Conservation (phyloP, 164 flowering plant species). For the Cinnamomum micranthum region DNA sequence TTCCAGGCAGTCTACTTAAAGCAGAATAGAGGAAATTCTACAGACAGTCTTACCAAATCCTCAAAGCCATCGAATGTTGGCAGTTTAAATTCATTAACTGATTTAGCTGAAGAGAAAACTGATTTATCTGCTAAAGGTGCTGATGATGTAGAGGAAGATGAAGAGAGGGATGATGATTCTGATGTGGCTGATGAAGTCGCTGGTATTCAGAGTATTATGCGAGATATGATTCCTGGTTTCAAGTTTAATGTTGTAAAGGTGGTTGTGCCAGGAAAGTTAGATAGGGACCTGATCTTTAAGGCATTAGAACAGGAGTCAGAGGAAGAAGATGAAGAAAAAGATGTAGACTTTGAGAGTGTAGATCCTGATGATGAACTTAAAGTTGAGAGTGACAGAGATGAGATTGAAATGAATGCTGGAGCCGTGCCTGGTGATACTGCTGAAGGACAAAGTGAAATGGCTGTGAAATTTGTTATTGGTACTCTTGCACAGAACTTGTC, state of each 20-base stretch:
- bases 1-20: constrained; percentile 86
- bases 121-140: constrained; percentile 31
- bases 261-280: constrained; percentile 58
- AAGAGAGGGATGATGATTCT: constrained; percentile 22
- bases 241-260: constrained; percentile 76
- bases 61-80: constrained; percentile 29
- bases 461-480: constrained; percentile 65
- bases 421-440: constrained; percentile 23
- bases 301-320: constrained; percentile 74
- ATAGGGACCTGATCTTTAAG: constrained; percentile 61
- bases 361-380: constrained; percentile 48
- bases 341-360: constrained; percentile 38
- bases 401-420: constrained; percentile 39
- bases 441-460: constrained; percentile 45
- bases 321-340: constrained; percentile 66
- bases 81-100: constrained; percentile 31
- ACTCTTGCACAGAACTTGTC: constrained; percentile 52
- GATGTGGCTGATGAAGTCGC: constrained; percentile 37
- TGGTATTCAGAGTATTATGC: constrained; percentile 57
- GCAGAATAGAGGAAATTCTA: constrained; percentile 30
- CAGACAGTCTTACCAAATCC: constrained; percentile 26
- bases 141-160: constrained; percentile 55
- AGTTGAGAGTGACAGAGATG: constrained; percentile 45
- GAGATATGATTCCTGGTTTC: constrained; percentile 85
- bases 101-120: constrained; percentile 42